Conservation (phyloP, 257 asterid species). For the Rehmannia glutinosa region DNA sequence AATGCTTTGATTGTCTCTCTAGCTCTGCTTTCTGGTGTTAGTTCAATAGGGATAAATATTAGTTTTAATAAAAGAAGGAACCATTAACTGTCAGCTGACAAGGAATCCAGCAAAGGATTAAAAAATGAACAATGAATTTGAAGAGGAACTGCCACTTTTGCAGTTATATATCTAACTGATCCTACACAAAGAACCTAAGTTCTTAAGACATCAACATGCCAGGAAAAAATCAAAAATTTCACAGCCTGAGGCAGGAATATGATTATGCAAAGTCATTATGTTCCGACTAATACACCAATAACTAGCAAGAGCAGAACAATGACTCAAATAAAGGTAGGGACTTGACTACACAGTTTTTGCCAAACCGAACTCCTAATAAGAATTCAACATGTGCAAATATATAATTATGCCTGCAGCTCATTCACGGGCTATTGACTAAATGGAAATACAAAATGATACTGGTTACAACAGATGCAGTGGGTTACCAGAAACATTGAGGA, state of each 20-base stretch:
- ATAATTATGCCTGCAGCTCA: neutral
- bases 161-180: no score
- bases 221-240: no score
- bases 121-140: no score
- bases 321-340: neutral
- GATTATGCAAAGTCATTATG: neutral
- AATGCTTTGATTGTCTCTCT: neutral
- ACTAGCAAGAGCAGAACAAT: neutral
- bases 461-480: slow-evolving; percentile 18
- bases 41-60: neutral
- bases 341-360: neutral
- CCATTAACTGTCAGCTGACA: no score
- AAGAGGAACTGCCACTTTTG: no score
- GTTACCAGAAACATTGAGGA: slow-evolving; percentile 70
- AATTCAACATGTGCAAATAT: slow-evolving; percentile 3
- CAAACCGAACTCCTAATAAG: neutral
- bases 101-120: no score
- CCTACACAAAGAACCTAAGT: no score
- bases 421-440: slow-evolving; percentile 13
- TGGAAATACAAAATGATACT: neutral
- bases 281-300: slow-evolving; percentile 8
- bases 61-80: no score
- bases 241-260: no score
- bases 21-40: neutral
- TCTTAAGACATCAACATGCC: no score